Evolutionary conservation across 257 asterid genomes (phyloP).

Genomic region (Rauvolfia tetraphylla): DNA sequence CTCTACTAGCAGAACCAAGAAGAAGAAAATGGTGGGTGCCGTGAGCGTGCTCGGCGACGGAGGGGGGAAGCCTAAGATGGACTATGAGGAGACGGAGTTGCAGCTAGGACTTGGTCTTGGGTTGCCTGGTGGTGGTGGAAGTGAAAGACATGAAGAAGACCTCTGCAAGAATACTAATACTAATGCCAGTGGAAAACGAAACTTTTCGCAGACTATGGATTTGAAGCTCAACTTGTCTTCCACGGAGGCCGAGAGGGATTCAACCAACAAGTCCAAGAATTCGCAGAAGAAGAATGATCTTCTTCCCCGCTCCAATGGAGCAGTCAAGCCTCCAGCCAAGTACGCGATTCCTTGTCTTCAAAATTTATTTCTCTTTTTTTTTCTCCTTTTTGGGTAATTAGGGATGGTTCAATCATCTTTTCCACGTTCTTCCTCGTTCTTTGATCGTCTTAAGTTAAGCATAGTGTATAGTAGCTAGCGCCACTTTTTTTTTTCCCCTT

Average conservation of each 20-base stretch:
- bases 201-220: constrained; percentile 45
- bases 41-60: not conserved
- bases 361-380: not conserved
- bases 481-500: not conserved
- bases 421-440: not conserved
- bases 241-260: not conserved
- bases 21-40: constrained; percentile 22
- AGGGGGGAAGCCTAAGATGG: not conserved
- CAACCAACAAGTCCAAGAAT: not conserved
- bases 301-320: not conserved
- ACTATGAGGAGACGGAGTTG: constrained; percentile 37
- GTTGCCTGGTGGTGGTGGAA: constrained; percentile 44
- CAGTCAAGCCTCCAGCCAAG: constrained; percentile 16
- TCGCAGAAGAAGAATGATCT: not conserved
- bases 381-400: not conserved
- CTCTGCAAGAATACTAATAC: not conserved
- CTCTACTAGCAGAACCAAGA: not conserved
- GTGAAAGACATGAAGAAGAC: constrained; percentile 6
- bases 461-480: not conserved
- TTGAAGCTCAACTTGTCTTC: constrained; percentile 54
- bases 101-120: constrained; percentile 64
- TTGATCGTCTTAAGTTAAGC: not conserved
- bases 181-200: constrained; percentile 50
- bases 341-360: not conserved
- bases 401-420: not conserved